Evolutionary conservation across 2,329 filamentous ascomycete genomes (phyloP).

Genomic region (Magnaporthiopsis incrustans): DNA sequence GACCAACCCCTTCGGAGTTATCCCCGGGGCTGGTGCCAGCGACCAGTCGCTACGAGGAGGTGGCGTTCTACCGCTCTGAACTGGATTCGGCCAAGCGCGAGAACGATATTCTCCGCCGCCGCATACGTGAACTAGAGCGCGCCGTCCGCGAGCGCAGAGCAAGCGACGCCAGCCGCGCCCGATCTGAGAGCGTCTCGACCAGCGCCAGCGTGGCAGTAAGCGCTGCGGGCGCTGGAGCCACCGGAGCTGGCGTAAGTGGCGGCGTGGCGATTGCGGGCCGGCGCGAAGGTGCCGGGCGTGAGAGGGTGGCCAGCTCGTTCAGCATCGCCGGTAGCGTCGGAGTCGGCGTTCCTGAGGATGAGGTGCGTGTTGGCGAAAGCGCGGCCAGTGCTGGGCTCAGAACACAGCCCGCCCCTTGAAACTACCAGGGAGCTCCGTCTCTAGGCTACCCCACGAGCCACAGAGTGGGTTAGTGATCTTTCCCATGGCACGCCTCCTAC

Average conservation of each 20-base stretch:
- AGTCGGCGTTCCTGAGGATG: constrained; percentile 51
- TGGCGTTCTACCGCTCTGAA: constrained; percentile 50
- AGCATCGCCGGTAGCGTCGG: constrained; percentile 37
- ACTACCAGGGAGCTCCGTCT: too few species aligned
- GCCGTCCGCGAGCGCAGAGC: constrained; percentile 39
- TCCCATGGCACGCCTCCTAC: too few species aligned
- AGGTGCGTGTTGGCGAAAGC: constrained; percentile 54
- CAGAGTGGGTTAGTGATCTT: too few species aligned
- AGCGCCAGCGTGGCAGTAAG: constrained; percentile 38
- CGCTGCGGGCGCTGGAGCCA: constrained; percentile 18
- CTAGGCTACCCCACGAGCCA: too few species aligned
- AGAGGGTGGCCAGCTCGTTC: constrained; percentile 36
- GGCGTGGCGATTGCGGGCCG: constrained; percentile 39
- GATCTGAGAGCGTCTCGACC: constrained; percentile 46
- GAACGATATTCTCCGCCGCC: constrained; percentile 53
- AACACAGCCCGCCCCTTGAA: constrained; percentile 2
- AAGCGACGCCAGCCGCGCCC: constrained; percentile 35
- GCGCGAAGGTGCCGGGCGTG: constrained; percentile 25
- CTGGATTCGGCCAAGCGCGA: constrained; percentile 54
- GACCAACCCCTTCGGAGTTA: constrained; percentile 27
- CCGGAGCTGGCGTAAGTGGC: constrained; percentile 22
- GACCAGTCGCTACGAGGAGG: constrained; percentile 55
- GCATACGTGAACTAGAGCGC: constrained; percentile 54
- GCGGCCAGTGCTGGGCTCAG: constrained; percentile 40
- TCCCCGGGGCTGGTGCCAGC: constrained; percentile 48